These are phyloP conservation scores for Novymonas esmeraldas DNA, from an alignment of 208 protist species.

Conservation along the genomic window DNA sequence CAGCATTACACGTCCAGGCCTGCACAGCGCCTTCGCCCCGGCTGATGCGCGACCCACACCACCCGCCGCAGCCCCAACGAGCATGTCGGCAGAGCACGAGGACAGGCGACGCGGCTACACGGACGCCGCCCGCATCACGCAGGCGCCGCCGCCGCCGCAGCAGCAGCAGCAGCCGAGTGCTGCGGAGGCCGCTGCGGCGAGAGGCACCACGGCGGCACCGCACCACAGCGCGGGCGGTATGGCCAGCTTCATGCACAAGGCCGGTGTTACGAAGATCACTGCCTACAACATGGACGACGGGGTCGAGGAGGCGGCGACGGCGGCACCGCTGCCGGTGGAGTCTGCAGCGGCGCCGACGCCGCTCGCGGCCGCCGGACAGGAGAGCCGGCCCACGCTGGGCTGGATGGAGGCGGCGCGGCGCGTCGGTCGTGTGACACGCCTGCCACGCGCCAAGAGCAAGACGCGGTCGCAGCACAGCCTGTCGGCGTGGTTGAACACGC, in stretches of 20 bases:
- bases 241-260: slow-evolving; percentile 50
- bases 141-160: background rate
- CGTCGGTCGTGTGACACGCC: slow-evolving; percentile 56
- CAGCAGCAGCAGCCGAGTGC: slow-evolving; percentile 22
- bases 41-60: background rate
- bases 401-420: slow-evolving; percentile 66
- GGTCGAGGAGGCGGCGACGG: background rate
- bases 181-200: slow-evolving; percentile 5
- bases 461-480: slow-evolving; percentile 58
- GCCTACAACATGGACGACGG: slow-evolving; percentile 47
- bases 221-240: slow-evolving; percentile 15
- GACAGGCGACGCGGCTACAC: slow-evolving; percentile 10
- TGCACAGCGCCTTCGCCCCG: background rate
- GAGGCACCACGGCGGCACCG: background rate
- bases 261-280: slow-evolving; percentile 43
- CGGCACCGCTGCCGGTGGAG: background rate
- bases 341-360: background rate
- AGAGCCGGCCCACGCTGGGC: slow-evolving; percentile 29
- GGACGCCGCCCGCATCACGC: slow-evolving; percentile 9
- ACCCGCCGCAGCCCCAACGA: background rate
- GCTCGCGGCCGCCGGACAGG: background rate
- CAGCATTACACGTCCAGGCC: slow-evolving; percentile 25
- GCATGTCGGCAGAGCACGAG: slow-evolving; percentile 20
- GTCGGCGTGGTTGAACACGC: slow-evolving; percentile 81
- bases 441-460: slow-evolving; percentile 42